Evolutionary conservation across 1,284 basidiomycete genomes (phyloP).

Genomic region (Ganoderma boninense): DNA sequence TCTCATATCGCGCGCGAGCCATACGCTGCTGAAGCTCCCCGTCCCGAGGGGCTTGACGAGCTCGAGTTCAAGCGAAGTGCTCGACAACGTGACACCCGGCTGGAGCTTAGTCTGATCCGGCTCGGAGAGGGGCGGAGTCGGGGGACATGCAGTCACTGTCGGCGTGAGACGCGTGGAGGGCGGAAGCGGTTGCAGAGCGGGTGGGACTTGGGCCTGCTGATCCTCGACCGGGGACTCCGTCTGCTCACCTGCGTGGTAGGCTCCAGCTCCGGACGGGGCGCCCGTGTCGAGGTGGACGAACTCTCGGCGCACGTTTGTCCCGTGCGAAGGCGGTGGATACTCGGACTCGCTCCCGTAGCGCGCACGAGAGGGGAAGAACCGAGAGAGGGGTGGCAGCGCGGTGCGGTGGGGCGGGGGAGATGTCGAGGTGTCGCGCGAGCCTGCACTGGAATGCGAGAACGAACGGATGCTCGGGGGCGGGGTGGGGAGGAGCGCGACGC

Average conservation of each 20-base stretch:
- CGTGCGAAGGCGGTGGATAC: constrained; percentile 22
- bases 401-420: constrained; percentile 35
- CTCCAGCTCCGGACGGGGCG: constrained; percentile 5
- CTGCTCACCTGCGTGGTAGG: constrained; percentile 21
- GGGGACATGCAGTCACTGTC: constrained; percentile 16
- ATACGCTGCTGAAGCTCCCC: constrained; percentile 82
- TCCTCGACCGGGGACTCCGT: constrained; percentile 26
- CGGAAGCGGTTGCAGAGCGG: constrained; percentile 13
- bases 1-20: constrained; percentile 69
- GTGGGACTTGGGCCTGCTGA: neutral
- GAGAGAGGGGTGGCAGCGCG: constrained; percentile 39
- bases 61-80: constrained; percentile 44
- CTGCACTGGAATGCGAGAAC: constrained; percentile 25
- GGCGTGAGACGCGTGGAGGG: constrained; percentile 21
- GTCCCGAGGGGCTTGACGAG: constrained; percentile 70
- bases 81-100: constrained; percentile 35
- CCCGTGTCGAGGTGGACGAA: constrained; percentile 31
- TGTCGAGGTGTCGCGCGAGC: constrained; percentile 38
- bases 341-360: constrained; percentile 38
- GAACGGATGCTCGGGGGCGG: constrained; percentile 41
- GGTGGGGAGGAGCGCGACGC: constrained; percentile 38
- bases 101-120: constrained; percentile 25
- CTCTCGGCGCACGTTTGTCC: constrained; percentile 33
- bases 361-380: constrained; percentile 45
- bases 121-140: constrained; percentile 27